These are phyloP conservation scores for Scytalidium sp. DNA, from an alignment of 2,329 filamentous ascomycete genomes.

Conservation along the genomic window DNA sequence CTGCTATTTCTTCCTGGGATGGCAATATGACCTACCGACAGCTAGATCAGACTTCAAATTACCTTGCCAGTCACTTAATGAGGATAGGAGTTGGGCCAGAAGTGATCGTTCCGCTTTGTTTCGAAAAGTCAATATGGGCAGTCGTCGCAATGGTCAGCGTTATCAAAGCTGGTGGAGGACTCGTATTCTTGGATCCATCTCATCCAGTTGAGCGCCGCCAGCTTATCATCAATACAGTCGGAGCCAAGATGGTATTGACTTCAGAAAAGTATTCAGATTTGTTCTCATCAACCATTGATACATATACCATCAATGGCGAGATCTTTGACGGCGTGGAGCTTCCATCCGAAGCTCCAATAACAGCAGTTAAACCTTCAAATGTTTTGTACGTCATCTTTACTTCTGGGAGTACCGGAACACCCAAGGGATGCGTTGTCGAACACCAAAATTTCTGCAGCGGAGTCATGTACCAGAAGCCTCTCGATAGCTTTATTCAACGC, in stretches of 20 bases:
- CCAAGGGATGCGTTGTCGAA: conserved; percentile 12
- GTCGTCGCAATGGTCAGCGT: conserved; percentile 17
- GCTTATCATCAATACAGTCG: background rate
- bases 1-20: conserved; percentile 7
- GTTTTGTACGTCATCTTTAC: conserved; percentile 11
- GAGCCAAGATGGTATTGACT: conserved; percentile 9
- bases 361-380: background rate
- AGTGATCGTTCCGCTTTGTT: conserved; percentile 15
- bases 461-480: background rate
- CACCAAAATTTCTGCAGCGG: conserved; percentile 1
- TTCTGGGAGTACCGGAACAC: conserved; percentile 14
- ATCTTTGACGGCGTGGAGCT: background rate
- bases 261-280: background rate
- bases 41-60: conserved; percentile 7
- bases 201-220: conserved; percentile 14
- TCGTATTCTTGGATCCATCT: conserved; percentile 22
- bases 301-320: background rate
- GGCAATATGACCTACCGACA: conserved; percentile 14
- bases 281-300: background rate
- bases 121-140: conserved; percentile 17
- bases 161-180: conserved; percentile 17
- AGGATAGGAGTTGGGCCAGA: conserved; percentile 10
- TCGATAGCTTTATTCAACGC: background rate
- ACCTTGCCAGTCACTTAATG: conserved; percentile 8
- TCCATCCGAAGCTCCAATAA: background rate